Base-by-base conservation (phyloP, 352 stramenopile genomes). In the Phytophthora ohioensis region DNA sequence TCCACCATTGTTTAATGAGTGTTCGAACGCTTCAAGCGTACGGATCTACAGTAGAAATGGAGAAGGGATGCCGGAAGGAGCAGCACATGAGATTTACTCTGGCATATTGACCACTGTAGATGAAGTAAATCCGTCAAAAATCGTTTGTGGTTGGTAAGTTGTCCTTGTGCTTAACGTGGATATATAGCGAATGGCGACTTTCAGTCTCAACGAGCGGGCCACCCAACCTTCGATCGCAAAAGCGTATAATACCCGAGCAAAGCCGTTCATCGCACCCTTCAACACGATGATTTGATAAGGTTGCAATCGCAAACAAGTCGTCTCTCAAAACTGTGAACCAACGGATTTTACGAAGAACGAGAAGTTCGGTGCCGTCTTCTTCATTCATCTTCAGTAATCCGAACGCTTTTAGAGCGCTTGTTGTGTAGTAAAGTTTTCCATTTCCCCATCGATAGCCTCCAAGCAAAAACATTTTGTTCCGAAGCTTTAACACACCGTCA, bases 391-490 rank as follows among this genome's bases (percentile, higher is more conserved):
- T 65, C 2, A 72, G 30, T 27, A 72, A 11, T 4, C 63, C 56
- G 46, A 76, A 60, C 9, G 69, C 43, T 57, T 67, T 76, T 10
- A 72, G 34, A 3, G 56, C 53, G 10, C 53, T 57, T 9, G 46
- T 27, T n/a, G 38, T 47, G 58, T 72, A 76, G n/a, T 54, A 72
- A 5, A 72, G 34, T 6, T 34, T 47, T 2, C 51, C 39, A 31
- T 52, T 51, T 39, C 64, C 66, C 15, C 48, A 57, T 3, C 36
- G 12, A 34, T 76, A 76, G 7, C 63, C 57, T 10, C 56, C 57
- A 3, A 76, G 51, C 36, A 59, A 57, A 21, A 59, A 60, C 56
- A 72, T 64, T 57, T 71, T 72, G 57, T 46, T 60, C 9, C 63
- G 49, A 3, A 59, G 9, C 54, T 57, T 57, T 11, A 71, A 36